phyloP scores from a whole-genome alignment of 1,284 basidiomycete species.

The Ustilago crameri region DNA sequence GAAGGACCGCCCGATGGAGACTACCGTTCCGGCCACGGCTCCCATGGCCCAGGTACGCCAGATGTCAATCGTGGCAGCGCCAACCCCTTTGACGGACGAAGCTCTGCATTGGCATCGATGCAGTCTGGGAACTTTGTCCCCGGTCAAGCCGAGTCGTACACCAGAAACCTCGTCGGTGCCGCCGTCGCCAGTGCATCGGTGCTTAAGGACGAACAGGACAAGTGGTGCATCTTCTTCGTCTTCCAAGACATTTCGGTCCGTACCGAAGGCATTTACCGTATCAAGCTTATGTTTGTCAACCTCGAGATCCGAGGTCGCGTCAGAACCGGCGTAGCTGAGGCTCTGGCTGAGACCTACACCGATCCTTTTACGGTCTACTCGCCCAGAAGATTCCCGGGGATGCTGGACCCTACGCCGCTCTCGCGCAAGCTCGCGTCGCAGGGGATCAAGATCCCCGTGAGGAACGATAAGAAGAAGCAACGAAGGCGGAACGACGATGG shows the following conservation, averaged over 20 bases:
- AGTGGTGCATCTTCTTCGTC: slow-evolving; percentile 62
- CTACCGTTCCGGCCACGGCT: slow-evolving; percentile 21
- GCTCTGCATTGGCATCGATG: slow-evolving; percentile 4
- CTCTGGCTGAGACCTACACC: slow-evolving; percentile 60
- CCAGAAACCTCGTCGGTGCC: slow-evolving; percentile 60
- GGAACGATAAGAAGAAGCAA: slow-evolving; percentile 61
- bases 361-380: slow-evolving; percentile 62
- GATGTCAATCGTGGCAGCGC: slow-evolving; percentile 2
- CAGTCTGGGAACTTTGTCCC: slow-evolving; percentile 21
- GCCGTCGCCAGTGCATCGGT: slow-evolving; percentile 62
- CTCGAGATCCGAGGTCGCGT: slow-evolving; percentile 56
- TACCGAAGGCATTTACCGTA: slow-evolving; percentile 60
- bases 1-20: slow-evolving; percentile 10
- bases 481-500: slow-evolving; percentile 29
- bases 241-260: slow-evolving; percentile 62
- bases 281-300: slow-evolving; percentile 61
- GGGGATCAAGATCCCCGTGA: slow-evolving; percentile 62
- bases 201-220: slow-evolving; percentile 58
- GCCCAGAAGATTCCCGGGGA: slow-evolving; percentile 60
- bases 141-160: slow-evolving; percentile 50
- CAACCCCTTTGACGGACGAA: slow-evolving; percentile 1
- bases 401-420: slow-evolving; percentile 60
- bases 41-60: slow-evolving; percentile 12
- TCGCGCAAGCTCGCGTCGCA: slow-evolving; percentile 61
- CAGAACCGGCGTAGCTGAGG: slow-evolving; percentile 51